Evolutionary conservation across 805 yeast species (phyloP), one percentile per base, ranked within the genome.

Genomic region (Yamadazyma sp.): DNA sequence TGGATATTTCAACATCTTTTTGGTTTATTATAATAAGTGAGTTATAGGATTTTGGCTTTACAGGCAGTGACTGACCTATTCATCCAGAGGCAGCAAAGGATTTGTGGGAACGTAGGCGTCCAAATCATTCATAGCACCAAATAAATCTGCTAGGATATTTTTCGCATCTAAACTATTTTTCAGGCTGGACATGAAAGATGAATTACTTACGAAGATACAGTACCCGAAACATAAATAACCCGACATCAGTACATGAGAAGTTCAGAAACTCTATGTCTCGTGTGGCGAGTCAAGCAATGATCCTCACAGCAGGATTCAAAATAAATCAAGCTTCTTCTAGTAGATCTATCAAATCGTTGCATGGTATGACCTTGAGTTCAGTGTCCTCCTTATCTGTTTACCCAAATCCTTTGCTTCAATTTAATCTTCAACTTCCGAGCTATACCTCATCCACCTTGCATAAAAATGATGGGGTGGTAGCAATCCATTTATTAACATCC

Each of bases 341-440:
- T n/a, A 11, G 27, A 31, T 14, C n/a, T 2, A 8, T 28, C 12
- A 34, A 29, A 17, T 30, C 38, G 12, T 15, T 60, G 70, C 83
- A 74, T 59, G 97, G 97, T 0, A 78, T 86, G 69, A 88, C 97
- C 0, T 66, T 91, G 1, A 84, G 96, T 2, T 87, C 96, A 1
- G 86, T 89, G 29, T 77, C 87, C 9, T 89, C 97, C 1, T 63
- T 91, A 10, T 80, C 95, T 0, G 75, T 89, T 19, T 68, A 73
- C 32, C 96, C 96, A 0, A 70, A 69, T 10, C 95, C 96, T 1
- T 60, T 90, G 37, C 53, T 91, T 1, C 93, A 87, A 51, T 90
- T 91, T 66, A 91, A 91, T 56, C 65, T 91, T 25, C 95, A 86
- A 58, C 64, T 80, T 10, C 98, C 98, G 0, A 86, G 96, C 4